Percentiles rank a stretch among this genome's conserved stretches.
Conservation (phyloP, 306 rosid species). For the Quercus engelmannii region DNA sequence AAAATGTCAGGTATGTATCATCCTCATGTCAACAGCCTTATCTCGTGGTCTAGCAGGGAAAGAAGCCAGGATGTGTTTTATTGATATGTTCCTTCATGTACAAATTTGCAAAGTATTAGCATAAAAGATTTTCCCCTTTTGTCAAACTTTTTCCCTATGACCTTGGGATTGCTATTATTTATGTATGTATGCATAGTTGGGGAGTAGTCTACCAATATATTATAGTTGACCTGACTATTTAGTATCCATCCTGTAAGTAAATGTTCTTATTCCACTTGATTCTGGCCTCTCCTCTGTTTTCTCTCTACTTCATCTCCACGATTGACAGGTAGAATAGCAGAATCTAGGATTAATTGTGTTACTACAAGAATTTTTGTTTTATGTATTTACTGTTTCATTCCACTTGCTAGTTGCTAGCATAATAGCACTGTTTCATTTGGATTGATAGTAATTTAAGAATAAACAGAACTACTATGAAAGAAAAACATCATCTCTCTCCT, state of each 20-base stretch:
- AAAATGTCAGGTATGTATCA: not conserved
- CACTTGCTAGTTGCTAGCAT: too few species aligned
- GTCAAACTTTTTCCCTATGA: not conserved
- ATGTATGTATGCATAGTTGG: not conserved
- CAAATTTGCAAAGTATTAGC: not conserved
- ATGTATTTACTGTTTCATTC: not conserved
- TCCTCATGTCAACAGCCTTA: slow-evolving; percentile 49
- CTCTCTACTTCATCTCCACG: not conserved
- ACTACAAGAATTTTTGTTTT: not conserved
- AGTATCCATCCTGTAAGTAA: not conserved
- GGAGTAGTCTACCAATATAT: not conserved
- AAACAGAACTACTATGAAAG: too few species aligned
- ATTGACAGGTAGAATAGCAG: not conserved
- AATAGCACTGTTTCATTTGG: not conserved
- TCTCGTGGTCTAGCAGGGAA: slow-evolving; percentile 35
- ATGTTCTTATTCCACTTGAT: not conserved
- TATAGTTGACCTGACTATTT: not conserved
- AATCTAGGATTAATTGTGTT: not conserved
- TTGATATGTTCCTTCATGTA: not conserved
- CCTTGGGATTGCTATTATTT: not conserved
- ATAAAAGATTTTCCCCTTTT: not conserved
- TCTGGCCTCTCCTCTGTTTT: not conserved
- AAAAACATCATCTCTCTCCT: too few species aligned
- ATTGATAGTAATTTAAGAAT: not conserved
- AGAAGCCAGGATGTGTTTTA: not conserved